These are phyloP conservation scores for Globisporangium solare DNA, from an alignment of 352 stramenopile species.

Conservation along the genomic window DNA sequence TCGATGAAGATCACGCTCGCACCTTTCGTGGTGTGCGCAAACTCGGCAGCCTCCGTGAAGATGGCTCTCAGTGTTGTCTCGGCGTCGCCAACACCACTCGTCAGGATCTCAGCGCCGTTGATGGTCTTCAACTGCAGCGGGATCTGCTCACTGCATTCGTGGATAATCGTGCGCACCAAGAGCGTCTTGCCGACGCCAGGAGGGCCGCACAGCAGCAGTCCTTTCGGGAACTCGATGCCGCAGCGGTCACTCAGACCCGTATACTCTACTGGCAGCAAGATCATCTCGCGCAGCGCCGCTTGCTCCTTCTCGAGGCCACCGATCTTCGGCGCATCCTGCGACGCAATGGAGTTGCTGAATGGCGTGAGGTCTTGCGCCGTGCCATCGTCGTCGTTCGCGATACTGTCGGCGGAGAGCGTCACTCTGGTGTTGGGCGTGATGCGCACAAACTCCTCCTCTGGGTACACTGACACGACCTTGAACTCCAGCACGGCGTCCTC, in stretches of 20 bases:
- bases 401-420: slow-evolving; percentile 25
- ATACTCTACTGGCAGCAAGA: slow-evolving; percentile 51
- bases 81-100: slow-evolving; percentile 61
- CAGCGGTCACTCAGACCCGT: slow-evolving; percentile 23
- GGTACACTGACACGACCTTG: slow-evolving; percentile 45
- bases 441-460: slow-evolving; percentile 23
- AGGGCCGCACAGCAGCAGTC: slow-evolving; percentile 65
- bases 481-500: slow-evolving; percentile 22
- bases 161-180: slow-evolving; percentile 61
- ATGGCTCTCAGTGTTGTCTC: slow-evolving; percentile 56
- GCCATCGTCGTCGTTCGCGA: background rate
- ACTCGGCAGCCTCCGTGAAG: slow-evolving; percentile 38
- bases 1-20: slow-evolving; percentile 93
- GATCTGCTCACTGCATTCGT: slow-evolving; percentile 44
- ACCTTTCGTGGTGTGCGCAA: slow-evolving; percentile 23
- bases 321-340: slow-evolving; percentile 19
- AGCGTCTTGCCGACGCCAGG: slow-evolving; percentile 82
- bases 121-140: slow-evolving; percentile 60
- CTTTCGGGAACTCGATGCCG: slow-evolving; percentile 64
- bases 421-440: slow-evolving; percentile 46
- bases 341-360: slow-evolving; percentile 2
- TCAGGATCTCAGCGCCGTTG: slow-evolving; percentile 82
- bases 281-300: slow-evolving; percentile 54
- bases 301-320: slow-evolving; percentile 70
- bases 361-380: background rate